Evolutionary conservation across 139 green algal genomes (phyloP).

Genomic region (Haematococcus lacustris): DNA sequence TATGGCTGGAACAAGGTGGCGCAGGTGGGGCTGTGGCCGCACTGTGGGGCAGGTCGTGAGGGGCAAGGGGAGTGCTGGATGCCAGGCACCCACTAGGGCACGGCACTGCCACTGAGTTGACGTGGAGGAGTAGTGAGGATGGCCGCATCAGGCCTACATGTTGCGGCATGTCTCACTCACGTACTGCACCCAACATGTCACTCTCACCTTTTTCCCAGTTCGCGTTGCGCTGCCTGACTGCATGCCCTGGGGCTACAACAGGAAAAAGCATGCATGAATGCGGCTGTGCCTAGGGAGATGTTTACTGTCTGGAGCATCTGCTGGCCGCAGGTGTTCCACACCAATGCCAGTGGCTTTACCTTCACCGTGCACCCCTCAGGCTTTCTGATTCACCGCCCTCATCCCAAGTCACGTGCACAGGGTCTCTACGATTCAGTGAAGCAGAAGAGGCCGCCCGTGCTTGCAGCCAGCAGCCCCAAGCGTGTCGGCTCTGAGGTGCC

Average conservation of each 20-base stretch:
- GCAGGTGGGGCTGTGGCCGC: conserved; percentile 23
- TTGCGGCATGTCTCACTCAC: not conserved
- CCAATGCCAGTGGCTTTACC: conserved; percentile 1
- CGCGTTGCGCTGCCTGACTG: too few species aligned
- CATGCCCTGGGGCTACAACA: too few species aligned
- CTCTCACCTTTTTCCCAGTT: not conserved
- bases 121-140: not conserved
- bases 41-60: too few species aligned
- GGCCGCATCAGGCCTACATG: not conserved
- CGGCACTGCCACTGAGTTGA: not conserved
- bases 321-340: conserved; percentile 16
- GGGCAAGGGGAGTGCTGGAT: not conserved
- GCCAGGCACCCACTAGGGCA: not conserved
- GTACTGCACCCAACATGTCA: not conserved
- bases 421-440: conserved; percentile 14
- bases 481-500: not conserved
- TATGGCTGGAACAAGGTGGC: conserved; percentile 58
- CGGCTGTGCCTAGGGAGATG: too few species aligned
- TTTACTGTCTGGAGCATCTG: too few species aligned
- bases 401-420: conserved; percentile 17
- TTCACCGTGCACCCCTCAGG: conserved; percentile 22
- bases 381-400: conserved; percentile 38
- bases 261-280: too few species aligned
- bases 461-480: not conserved
- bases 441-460: not conserved